Conservation (phyloP, 352 stramenopile genomes). For the Pythium vanterpoolii region DNA sequence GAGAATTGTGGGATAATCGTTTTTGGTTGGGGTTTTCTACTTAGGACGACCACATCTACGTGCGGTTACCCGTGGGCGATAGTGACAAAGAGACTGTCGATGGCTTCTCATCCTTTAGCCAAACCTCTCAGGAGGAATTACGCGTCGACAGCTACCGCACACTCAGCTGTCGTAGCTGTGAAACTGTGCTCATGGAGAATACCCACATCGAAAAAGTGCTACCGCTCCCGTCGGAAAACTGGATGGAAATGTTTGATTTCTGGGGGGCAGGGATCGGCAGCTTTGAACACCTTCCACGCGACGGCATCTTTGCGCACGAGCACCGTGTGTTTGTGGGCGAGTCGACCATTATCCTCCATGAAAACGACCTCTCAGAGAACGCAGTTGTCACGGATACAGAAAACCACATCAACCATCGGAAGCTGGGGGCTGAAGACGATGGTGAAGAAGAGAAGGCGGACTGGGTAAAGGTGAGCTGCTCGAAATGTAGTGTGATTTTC, state of each 20-base stretch:
- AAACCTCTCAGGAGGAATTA: slow-evolving; percentile 42
- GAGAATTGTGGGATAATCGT: not conserved
- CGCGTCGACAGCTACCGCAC: slow-evolving; percentile 36
- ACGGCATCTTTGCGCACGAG: slow-evolving; percentile 54
- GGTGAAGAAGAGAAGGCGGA: slow-evolving; percentile 22
- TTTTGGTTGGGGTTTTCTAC: not conserved
- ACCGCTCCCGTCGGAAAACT: slow-evolving; percentile 74
- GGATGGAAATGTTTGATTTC: slow-evolving; percentile 88
- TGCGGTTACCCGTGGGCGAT: slow-evolving; percentile 49
- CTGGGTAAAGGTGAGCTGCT: slow-evolving; percentile 42
- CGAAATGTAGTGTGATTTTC: slow-evolving; percentile 34
- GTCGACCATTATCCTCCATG: slow-evolving; percentile 60
- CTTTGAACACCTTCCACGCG: slow-evolving; percentile 75
- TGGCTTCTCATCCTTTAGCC: slow-evolving; percentile 58
- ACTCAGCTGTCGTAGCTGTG: slow-evolving; percentile 47
- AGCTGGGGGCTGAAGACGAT: slow-evolving; percentile 16
- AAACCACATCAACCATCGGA: not conserved
- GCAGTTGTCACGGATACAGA: not conserved
- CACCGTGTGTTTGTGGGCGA: slow-evolving; percentile 60
- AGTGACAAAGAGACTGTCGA: slow-evolving; percentile 48
- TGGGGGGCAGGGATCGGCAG: slow-evolving; percentile 74
- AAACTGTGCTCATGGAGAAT: slow-evolving; percentile 16
- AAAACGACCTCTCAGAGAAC: slow-evolving; percentile 29
- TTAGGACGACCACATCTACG: slow-evolving; percentile 56
- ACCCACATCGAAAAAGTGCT: slow-evolving; percentile 51